Evolutionary conservation across 2,329 filamentous ascomycete genomes (phyloP).

Genomic region (Phialophora expanda): DNA sequence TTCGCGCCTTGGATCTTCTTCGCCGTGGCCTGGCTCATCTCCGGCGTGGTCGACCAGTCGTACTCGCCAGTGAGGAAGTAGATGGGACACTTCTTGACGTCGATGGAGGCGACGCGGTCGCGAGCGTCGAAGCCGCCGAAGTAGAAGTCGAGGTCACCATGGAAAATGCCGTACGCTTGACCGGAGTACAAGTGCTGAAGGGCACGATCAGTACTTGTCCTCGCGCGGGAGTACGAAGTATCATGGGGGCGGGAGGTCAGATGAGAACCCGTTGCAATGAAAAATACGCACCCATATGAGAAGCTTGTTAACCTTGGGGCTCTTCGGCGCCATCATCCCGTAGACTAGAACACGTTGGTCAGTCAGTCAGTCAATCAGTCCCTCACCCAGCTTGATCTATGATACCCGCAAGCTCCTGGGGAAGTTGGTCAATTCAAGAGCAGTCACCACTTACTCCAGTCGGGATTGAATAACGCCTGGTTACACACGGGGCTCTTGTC

Average conservation of each 20-base stretch:
- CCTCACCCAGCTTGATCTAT: too few relatives aligned
- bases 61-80: constrained; percentile 56
- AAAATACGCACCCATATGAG: constrained; percentile 48
- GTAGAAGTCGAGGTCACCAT: constrained; percentile 59
- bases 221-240: not conserved
- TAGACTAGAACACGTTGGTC: constrained; percentile 45
- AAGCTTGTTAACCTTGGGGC: constrained; percentile 53
- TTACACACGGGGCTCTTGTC: constrained; percentile 56
- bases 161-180: constrained; percentile 59
- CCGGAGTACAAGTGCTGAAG: constrained; percentile 53
- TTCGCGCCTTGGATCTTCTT: constrained; percentile 55
- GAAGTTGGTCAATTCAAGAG: too few relatives aligned
- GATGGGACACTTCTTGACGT: constrained; percentile 57
- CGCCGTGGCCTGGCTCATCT: constrained; percentile 54
- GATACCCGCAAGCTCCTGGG: too few relatives aligned
- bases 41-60: constrained; percentile 33
- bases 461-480: constrained; percentile 55
- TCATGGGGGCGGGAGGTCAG: too few relatives aligned
- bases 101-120: constrained; percentile 51
- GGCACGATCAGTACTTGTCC: not conserved
- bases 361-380: not conserved
- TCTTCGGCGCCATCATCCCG: constrained; percentile 56
- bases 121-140: constrained; percentile 58
- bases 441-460: constrained; percentile 45
- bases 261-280: not conserved